Conservation (phyloP, 2,329 filamentous ascomycete genomes). For the Cladosporium sp. region DNA sequence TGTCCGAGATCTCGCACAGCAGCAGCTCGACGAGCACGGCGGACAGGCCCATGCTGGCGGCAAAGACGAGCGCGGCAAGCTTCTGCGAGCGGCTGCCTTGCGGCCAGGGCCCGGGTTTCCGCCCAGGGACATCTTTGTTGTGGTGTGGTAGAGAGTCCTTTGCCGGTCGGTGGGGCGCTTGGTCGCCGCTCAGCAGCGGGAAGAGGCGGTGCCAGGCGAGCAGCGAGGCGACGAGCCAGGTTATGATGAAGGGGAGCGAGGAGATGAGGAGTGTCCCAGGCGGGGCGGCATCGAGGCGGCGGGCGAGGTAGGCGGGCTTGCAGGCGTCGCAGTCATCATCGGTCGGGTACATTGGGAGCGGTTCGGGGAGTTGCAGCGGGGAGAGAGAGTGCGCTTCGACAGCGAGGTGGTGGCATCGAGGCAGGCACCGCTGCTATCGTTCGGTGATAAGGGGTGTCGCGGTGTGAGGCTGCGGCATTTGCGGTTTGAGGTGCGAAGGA, state of each 20-base stretch:
- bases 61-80: conserved; percentile 56
- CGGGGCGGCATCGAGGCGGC: conserved; percentile 37
- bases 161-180: conserved; percentile 50
- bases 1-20: conserved; percentile 74
- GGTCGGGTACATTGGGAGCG: conserved; percentile 32
- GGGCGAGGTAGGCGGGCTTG: conserved; percentile 45
- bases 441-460: too few species aligned
- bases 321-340: conserved; percentile 51
- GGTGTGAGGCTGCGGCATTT: not conserved
- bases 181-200: conserved; percentile 58
- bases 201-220: conserved; percentile 64
- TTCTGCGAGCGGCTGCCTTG: conserved; percentile 23
- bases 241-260: conserved; percentile 61
- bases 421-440: not conserved
- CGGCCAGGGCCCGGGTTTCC: conserved; percentile 10
- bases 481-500: not conserved
- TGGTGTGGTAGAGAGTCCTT: conserved; percentile 44
- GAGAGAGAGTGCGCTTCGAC: too few species aligned
- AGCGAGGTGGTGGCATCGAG: not conserved
- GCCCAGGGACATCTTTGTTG: not conserved
- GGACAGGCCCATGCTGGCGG: conserved; percentile 69
- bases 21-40: conserved; percentile 74
- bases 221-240: conserved; percentile 58
- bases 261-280: conserved; percentile 53
- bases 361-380: too few species aligned